A percentile compares a stretch with the other conserved stretches of the same genome.
Evolutionary conservation across 2,329 filamentous ascomycete species (phyloP).

Genomic region (Monosporascus sp.): DNA sequence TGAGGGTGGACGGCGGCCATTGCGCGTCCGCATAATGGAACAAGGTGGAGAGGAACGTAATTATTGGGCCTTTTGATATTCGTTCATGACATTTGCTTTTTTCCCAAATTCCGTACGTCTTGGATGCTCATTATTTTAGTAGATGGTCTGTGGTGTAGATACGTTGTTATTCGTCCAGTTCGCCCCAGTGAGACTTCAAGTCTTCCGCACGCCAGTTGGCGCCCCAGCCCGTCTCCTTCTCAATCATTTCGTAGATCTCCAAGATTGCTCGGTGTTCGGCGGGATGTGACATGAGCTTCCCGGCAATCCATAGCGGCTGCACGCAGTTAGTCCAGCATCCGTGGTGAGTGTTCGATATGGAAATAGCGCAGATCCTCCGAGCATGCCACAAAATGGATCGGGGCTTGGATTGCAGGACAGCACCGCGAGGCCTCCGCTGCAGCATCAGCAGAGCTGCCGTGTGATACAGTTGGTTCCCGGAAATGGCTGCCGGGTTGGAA

Average conservation of each 20-base stretch:
- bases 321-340: constrained; percentile 54
- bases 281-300: constrained; percentile 47
- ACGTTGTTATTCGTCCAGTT: too few relatives aligned
- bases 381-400: constrained; percentile 50
- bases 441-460: constrained; percentile 50
- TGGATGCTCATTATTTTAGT: too few relatives aligned
- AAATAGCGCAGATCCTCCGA: constrained; percentile 51
- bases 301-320: constrained; percentile 54
- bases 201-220: constrained; percentile 49
- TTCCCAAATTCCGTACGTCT: too few relatives aligned
- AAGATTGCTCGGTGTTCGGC: constrained; percentile 35
- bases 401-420: constrained; percentile 10
- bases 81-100: too few relatives aligned
- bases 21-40: too few relatives aligned
- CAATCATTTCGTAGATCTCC: constrained; percentile 44
- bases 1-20: too few relatives aligned
- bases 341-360: constrained; percentile 49
- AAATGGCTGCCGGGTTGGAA: constrained; percentile 50
- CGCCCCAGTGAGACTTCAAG: constrained; percentile 38
- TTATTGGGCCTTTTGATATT: too few relatives aligned
- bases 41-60: too few relatives aligned
- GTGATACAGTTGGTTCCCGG: constrained; percentile 53
- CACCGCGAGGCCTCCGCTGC: constrained; percentile 24
- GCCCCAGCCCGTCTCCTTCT: constrained; percentile 49
- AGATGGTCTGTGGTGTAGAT: too few relatives aligned